Percentiles rank a stretch among this genome's conserved stretches.
Conservation (phyloP, 2,329 filamentous ascomycete genomes). For the Cercospora berteroae region DNA sequence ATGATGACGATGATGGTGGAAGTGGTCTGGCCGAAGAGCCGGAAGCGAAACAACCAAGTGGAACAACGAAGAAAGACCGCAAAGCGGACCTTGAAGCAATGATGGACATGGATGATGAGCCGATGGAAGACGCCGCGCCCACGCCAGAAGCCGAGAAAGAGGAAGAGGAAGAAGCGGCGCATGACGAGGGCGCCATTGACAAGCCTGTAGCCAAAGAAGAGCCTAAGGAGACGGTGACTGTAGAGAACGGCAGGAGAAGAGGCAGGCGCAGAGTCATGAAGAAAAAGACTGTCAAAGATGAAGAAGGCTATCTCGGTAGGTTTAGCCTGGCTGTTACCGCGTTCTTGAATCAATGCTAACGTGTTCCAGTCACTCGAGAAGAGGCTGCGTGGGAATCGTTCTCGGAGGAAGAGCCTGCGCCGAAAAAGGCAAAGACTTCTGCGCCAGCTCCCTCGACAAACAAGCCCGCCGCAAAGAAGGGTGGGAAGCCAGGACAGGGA, state of each 20-base stretch:
- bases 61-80: conserved; percentile 57
- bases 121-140: conserved; percentile 28
- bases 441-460: conserved; percentile 38
- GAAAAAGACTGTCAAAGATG: conserved; percentile 82
- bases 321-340: conserved; percentile 31
- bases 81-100: conserved; percentile 67
- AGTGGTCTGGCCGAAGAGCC: conserved; percentile 22
- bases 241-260: conserved; percentile 65
- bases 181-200: conserved; percentile 58
- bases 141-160: conserved; percentile 21
- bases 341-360: conserved; percentile 17
- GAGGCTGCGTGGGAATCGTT: conserved; percentile 88
- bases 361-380: conserved; percentile 72
- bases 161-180: conserved; percentile 37
- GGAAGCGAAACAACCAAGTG: conserved; percentile 22
- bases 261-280: conserved; percentile 79
- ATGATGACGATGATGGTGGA: conserved; percentile 51
- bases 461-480: conserved; percentile 55
- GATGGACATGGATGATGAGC: conserved; percentile 64
- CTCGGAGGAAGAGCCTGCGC: conserved; percentile 77
- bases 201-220: conserved; percentile 44
- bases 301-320: conserved; percentile 81
- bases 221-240: conserved; percentile 48
- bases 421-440: conserved; percentile 54
- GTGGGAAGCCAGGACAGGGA: conserved; percentile 59